Conservation (phyloP, 345 rosid genomes). For the Gossypium raimondii region DNA sequence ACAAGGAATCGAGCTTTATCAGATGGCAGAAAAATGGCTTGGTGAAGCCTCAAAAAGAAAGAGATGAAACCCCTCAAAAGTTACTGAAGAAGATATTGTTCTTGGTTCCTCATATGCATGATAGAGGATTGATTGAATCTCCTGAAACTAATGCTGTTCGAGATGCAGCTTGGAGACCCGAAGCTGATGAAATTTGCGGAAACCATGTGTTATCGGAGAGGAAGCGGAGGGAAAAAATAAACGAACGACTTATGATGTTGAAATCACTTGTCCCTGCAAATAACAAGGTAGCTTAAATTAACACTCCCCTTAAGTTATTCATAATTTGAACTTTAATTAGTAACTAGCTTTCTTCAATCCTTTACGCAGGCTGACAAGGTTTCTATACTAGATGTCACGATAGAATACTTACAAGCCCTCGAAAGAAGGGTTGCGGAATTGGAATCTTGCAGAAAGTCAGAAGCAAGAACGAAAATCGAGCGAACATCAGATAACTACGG, state of each 20-base stretch:
- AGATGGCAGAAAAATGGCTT: slow-evolving; percentile 49
- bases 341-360: slow-evolving; percentile 1
- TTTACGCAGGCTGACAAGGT: slow-evolving; percentile 63
- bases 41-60: slow-evolving; percentile 20
- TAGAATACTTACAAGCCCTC: slow-evolving; percentile 63
- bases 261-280: slow-evolving; percentile 67
- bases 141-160: slow-evolving; percentile 32
- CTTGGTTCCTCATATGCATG: slow-evolving; percentile 65
- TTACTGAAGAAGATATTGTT: slow-evolving; percentile 69
- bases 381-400: slow-evolving; percentile 75
- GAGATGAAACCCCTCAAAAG: slow-evolving; percentile 39
- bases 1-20: slow-evolving; percentile 53
- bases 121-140: slow-evolving; percentile 30
- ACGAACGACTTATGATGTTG: slow-evolving; percentile 50
- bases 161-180: slow-evolving; percentile 36
- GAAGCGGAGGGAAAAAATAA: slow-evolving; percentile 48
- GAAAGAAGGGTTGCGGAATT: slow-evolving; percentile 63
- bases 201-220: slow-evolving; percentile 43
- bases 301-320: not conserved
- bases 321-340: not conserved
- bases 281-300: slow-evolving; percentile 50
- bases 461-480: slow-evolving; percentile 43
- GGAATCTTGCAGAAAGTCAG: slow-evolving; percentile 42
- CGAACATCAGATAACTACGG: slow-evolving; percentile 57
- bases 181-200: slow-evolving; percentile 41